Evolutionary conservation across 2,329 filamentous ascomycete genomes (phyloP), one percentile per base, ranked within the genome.

Genomic region (Pseudocercospora pini-densiflorae): DNA sequence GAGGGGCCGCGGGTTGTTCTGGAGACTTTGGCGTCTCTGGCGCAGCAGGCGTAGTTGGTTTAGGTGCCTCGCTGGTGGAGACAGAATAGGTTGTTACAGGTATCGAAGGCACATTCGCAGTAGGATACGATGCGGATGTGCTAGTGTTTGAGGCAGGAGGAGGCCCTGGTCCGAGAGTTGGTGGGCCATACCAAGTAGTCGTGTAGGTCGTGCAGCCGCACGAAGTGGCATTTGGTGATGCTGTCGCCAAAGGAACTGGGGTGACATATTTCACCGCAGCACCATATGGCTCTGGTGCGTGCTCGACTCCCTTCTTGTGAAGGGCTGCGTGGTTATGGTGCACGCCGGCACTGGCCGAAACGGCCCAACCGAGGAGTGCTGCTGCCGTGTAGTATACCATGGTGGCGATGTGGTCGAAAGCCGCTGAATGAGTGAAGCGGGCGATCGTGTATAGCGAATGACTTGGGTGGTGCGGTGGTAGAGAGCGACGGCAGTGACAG

Each of bases 181-280:
- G 80, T 76, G 87, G 83, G 76, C 90, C 91, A 74, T 87, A 89
- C 81, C 87, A 85, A 77, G 89, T 92, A 79, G 86, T 87, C 81
- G 89, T 90, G 83, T 90, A 88, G 78, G 91, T 93, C 71, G 86
- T 90, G 87, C 91, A 94, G 69, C 86, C 86, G 78, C 90, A 93
- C 5, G 67, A 61, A 1, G 70, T 70, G 57, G 61, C 65, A 45
- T 69, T 66, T 29, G 63, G 57, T 31, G 61, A n/a, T 31, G 51
- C 51, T 55, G 51, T n/a, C 40, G 64, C 59, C 43, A 24, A 33
- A 55, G 58, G 63, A 40, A 57, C 14, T 7, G 54, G 29, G 9
- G 61, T 55, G 40, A 45, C 40, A 45, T 63, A 63, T 33, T 63
- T 29, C 10, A 60, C 63, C 47, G 43, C 31, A 29, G 31, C 24